Evolutionary conservation across 2,329 filamentous ascomycete species (phyloP).

Genomic region (Sarocladiaceae sp.): DNA sequence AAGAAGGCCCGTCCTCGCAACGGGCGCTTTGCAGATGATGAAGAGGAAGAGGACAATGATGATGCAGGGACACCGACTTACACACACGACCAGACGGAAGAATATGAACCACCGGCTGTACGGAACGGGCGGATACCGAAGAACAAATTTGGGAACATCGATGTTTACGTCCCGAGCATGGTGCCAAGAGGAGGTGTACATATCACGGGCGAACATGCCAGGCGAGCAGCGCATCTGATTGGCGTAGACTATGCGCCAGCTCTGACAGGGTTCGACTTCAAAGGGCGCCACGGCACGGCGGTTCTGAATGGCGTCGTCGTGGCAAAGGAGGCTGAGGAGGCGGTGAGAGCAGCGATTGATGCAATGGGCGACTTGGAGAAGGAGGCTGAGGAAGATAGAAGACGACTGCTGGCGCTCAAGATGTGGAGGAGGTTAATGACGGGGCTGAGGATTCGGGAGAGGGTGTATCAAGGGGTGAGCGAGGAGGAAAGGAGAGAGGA

Average conservation of each 20-base stretch:
- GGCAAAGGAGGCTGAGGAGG: conserved; percentile 64
- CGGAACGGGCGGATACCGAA: conserved; percentile 71
- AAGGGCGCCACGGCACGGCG: conserved; percentile 78
- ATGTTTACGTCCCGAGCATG: conserved; percentile 90
- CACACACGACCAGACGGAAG: conserved; percentile 58
- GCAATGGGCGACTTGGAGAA: conserved; percentile 61
- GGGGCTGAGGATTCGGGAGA: conserved; percentile 67
- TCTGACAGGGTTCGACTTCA: conserved; percentile 84
- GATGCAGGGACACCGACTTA: conserved; percentile 50
- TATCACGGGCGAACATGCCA: conserved; percentile 53
- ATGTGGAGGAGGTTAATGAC: conserved; percentile 66
- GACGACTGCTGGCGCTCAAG: conserved; percentile 64
- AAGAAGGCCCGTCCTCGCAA: conserved; percentile 33
- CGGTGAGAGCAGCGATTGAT: conserved; percentile 61
- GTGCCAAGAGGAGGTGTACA: conserved; percentile 76
- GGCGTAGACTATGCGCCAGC: conserved; percentile 85
- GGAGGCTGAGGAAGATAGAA: conserved; percentile 60
- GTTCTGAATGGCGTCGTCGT: conserved; percentile 74
- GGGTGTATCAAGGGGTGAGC: conserved; percentile 57
- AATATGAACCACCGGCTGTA: conserved; percentile 72
- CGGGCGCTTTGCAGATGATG: conserved; percentile 19
- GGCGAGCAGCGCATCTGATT: conserved; percentile 66
- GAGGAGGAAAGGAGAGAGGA: conserved; percentile 37
- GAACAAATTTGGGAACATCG: conserved; percentile 91
- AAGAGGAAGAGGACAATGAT: conserved; percentile 19